Conservation (phyloP, 2,329 filamentous ascomycete genomes). For the Domatiomyces catenatus region DNA sequence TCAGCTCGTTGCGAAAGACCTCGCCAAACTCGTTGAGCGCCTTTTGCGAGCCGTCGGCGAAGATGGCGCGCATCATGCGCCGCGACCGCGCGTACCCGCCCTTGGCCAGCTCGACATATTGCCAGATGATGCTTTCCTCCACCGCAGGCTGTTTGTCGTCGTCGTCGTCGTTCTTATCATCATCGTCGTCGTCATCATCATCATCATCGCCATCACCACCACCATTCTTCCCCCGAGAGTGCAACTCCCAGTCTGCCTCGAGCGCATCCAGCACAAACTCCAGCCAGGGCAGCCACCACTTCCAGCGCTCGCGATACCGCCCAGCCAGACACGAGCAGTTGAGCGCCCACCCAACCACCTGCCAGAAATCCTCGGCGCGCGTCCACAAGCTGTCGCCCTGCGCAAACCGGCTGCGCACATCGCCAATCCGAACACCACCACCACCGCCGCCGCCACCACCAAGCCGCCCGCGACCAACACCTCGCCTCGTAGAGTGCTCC, state of each 20-base stretch:
- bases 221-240: too few species aligned
- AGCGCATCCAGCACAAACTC: constrained; percentile 45
- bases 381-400: constrained; percentile 54
- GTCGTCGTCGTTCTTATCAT: too few species aligned
- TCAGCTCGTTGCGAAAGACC: constrained; percentile 32
- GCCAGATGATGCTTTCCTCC: constrained; percentile 28
- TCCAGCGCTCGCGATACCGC: constrained; percentile 47
- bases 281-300: constrained; percentile 66
- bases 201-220: too few species aligned
- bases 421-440: constrained; percentile 23
- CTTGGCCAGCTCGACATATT: constrained; percentile 24
- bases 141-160: constrained; percentile 10
- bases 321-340: constrained; percentile 59
- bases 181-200: too few species aligned
- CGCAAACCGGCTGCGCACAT: constrained; percentile 45
- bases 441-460: not conserved
- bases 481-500: not conserved
- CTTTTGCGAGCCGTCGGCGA: constrained; percentile 28
- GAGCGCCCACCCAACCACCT: constrained; percentile 77
- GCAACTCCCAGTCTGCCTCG: constrained; percentile 28
- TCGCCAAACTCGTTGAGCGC: constrained; percentile 29
- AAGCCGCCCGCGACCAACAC: too few species aligned
- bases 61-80: constrained; percentile 31
- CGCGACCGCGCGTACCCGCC: constrained; percentile 23
- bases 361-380: constrained; percentile 77